A percentile compares a stretch with the other conserved stretches of the same genome.
phyloP scores from a whole-genome alignment of 2,329 filamentous ascomycete genomes.

The Cladophialophora immunda region DNA sequence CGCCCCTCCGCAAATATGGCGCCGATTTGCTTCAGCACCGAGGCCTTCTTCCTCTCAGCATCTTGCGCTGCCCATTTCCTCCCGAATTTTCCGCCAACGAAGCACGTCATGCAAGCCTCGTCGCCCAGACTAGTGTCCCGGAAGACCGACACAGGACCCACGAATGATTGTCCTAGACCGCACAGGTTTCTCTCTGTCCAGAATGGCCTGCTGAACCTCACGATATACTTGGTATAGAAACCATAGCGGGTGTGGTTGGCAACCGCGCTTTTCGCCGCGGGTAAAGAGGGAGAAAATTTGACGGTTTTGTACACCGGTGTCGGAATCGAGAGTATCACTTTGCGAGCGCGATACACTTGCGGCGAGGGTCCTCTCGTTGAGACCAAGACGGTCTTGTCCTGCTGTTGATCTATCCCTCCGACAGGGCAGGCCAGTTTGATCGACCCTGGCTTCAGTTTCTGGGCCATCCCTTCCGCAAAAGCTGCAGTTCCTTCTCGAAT shows the following conservation, averaged over 20 bases:
- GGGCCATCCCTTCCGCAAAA: conserved; percentile 51
- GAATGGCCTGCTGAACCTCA: conserved; percentile 53
- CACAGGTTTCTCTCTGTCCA: conserved; percentile 52
- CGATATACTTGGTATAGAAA: conserved; percentile 62
- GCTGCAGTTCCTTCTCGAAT: conserved; percentile 58
- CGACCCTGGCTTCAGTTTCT: conserved; percentile 44
- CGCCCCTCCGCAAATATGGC: conserved; percentile 42
- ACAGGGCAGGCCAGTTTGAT: conserved; percentile 46
- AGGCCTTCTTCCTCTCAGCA: conserved; percentile 38
- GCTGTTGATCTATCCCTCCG: conserved; percentile 43
- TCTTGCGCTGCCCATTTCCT: conserved; percentile 46
- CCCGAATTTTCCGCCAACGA: conserved; percentile 50
- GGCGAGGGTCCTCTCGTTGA: conserved; percentile 17
- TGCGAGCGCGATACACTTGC: conserved; percentile 49
- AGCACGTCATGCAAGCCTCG: conserved; percentile 50
- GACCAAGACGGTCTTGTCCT: conserved; percentile 37
- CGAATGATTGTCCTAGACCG: conserved; percentile 50
- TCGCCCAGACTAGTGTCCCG: conserved; percentile 50
- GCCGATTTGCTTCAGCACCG: conserved; percentile 46
- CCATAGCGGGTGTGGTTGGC: conserved; percentile 52
- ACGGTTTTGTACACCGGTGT: conserved; percentile 58
- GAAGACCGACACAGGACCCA: conserved; percentile 50
- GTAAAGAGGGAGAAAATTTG: conserved; percentile 58
- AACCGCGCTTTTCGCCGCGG: conserved; percentile 50
- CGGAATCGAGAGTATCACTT: conserved; percentile 61